A percentile compares a stretch with the other conserved stretches of the same genome.
Evolutionary conservation across 2,329 filamentous ascomycete genomes (phyloP).

Genomic region (Alternaria ethzedia): DNA sequence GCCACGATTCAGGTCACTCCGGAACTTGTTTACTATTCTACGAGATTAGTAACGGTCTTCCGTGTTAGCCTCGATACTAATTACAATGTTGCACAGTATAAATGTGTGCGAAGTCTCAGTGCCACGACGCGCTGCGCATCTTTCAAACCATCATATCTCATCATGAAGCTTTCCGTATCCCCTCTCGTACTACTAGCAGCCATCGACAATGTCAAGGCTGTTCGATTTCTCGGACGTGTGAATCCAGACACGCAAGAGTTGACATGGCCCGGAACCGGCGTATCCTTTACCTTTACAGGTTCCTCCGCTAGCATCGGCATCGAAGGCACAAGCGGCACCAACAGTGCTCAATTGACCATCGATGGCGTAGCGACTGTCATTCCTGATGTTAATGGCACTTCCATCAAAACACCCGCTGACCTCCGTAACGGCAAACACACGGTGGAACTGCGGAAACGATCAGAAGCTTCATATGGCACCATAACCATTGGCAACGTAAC

Average conservation of each 20-base stretch:
- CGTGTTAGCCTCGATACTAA: neutral
- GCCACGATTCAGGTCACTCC: neutral
- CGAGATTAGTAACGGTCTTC: neutral
- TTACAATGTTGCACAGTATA: neutral
- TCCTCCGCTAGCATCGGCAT: slow-evolving; percentile 47
- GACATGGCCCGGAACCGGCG: slow-evolving; percentile 55
- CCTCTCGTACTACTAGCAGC: slow-evolving; percentile 1
- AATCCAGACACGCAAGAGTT: slow-evolving; percentile 53
- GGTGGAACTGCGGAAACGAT: slow-evolving; percentile 50
- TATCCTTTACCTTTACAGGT: slow-evolving; percentile 52
- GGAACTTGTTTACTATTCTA: neutral
- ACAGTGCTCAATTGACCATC: slow-evolving; percentile 45
- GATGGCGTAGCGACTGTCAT: slow-evolving; percentile 38
- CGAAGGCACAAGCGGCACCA: slow-evolving; percentile 41
- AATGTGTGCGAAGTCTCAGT: neutral
- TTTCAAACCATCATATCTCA: neutral
- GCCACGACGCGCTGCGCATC: neutral
- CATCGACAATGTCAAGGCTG: slow-evolving; percentile 1
- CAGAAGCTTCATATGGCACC: slow-evolving; percentile 46
- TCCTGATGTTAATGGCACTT: slow-evolving; percentile 38
- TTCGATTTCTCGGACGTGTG: slow-evolving; percentile 47
- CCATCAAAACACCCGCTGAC: slow-evolving; percentile 34
- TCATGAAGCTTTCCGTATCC: neutral
- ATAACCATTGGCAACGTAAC: slow-evolving; percentile 39
- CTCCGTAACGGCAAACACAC: slow-evolving; percentile 46